These are phyloP conservation scores for Colletotrichum sansevieriae DNA, from an alignment of 2,329 filamentous ascomycete species.

Conservation along the genomic window DNA sequence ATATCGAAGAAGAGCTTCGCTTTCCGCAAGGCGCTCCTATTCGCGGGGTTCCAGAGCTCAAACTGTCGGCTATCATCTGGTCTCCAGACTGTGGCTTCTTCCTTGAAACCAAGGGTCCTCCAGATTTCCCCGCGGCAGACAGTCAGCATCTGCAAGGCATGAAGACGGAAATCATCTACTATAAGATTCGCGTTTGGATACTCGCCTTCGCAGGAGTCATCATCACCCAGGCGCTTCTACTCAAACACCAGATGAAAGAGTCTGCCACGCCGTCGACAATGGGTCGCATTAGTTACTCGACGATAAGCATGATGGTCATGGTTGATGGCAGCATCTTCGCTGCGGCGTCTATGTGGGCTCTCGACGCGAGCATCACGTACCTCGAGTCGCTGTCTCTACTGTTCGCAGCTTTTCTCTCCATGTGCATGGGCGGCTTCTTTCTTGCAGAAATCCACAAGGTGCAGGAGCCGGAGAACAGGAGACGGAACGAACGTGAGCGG, in stretches of 20 bases:
- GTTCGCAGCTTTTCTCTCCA: conserved; percentile 65
- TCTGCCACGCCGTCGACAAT: conserved; percentile 76
- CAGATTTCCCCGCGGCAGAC: conserved; percentile 63
- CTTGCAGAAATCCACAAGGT: conserved; percentile 71
- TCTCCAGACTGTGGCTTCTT: conserved; percentile 78
- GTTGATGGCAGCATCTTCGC: conserved; percentile 72
- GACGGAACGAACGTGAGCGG: conserved; percentile 53
- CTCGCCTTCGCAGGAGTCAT: conserved; percentile 68
- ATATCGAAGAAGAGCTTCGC: conserved; percentile 74
- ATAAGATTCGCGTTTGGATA: conserved; percentile 70
- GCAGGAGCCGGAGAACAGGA: conserved; percentile 67
- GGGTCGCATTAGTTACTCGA: conserved; percentile 75
- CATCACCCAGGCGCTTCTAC: conserved; percentile 71
- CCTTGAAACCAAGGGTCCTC: conserved; percentile 74
- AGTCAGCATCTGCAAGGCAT: conserved; percentile 69
- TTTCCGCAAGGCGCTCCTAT: conserved; percentile 71
- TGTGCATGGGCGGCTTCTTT: conserved; percentile 70
- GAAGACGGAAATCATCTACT: conserved; percentile 71
- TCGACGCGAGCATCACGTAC: conserved; percentile 68
- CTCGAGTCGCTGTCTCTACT: conserved; percentile 69
- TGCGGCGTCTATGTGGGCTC: conserved; percentile 67
- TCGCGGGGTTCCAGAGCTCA: conserved; percentile 65
- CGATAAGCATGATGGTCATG: conserved; percentile 71
- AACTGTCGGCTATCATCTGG: conserved; percentile 74
- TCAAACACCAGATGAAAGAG: conserved; percentile 75